Conservation (phyloP, 2,329 filamentous ascomycete genomes). For the Fusarium robinianum region DNA sequence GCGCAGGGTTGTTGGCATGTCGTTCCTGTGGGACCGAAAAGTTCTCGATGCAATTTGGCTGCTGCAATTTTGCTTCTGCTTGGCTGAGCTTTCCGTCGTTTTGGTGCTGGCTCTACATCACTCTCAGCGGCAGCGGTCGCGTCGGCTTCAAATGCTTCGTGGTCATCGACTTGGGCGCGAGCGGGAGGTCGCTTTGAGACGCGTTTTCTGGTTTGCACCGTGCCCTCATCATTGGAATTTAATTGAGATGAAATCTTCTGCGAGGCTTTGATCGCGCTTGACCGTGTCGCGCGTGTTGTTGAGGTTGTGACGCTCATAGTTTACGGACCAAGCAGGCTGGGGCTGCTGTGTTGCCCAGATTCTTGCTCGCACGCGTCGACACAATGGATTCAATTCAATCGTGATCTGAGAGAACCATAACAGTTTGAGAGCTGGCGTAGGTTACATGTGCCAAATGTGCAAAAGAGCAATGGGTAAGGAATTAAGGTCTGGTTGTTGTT, state of each 20-base stretch:
- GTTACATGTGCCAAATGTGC: too few relatives aligned
- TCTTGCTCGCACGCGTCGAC: too few relatives aligned
- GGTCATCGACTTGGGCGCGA: constrained; percentile 22
- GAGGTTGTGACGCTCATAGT: constrained; percentile 13
- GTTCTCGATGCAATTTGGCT: constrained; percentile 18
- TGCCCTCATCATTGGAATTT: constrained; percentile 14
- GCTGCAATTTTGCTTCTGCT: constrained; percentile 14
- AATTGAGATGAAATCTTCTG: constrained; percentile 29
- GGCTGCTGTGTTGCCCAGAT: too few relatives aligned
- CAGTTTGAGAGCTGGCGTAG: too few relatives aligned
- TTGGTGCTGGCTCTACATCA: constrained; percentile 26
- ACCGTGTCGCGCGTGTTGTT: constrained; percentile 25
- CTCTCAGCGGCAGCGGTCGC: constrained; percentile 23
- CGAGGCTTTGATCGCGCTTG: constrained; percentile 27
- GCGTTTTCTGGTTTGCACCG: not conserved
- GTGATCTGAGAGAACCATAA: too few relatives aligned
- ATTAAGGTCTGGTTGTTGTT: too few relatives aligned
- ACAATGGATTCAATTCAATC: too few relatives aligned
- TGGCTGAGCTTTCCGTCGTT: constrained; percentile 30
- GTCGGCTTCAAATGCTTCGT: constrained; percentile 32
- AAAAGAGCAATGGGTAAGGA: too few relatives aligned
- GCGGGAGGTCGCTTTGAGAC: constrained; percentile 20
- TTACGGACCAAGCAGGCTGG: too few relatives aligned
- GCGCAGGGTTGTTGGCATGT: constrained; percentile 13
- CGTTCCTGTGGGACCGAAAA: constrained; percentile 20